These are phyloP conservation scores for Agrostemma githago DNA, from an alignment of 148 eudicot genomes.

Conservation along the genomic window DNA sequence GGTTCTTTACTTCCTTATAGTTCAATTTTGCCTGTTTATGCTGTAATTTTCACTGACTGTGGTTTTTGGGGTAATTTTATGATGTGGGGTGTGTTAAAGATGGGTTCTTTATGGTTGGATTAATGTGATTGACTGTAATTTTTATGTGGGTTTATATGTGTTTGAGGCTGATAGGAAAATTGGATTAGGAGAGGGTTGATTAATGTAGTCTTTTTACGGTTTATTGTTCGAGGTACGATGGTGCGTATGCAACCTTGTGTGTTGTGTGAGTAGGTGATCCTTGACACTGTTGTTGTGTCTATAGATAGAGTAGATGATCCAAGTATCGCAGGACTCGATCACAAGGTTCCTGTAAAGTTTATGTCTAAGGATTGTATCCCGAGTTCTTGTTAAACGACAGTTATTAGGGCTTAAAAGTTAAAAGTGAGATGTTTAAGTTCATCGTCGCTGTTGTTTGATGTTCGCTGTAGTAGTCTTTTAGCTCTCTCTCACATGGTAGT, in stretches of 20 bases:
- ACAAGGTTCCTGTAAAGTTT: neutral
- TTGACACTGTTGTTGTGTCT: neutral
- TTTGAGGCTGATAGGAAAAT: neutral
- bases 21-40: neutral
- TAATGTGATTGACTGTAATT: neutral
- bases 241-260: too few species aligned
- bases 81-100: neutral
- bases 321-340: neutral
- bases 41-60: neutral
- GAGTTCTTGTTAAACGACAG: neutral
- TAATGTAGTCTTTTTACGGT: neutral
- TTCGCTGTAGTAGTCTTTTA: neutral
- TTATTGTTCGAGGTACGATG: slow-evolving; percentile 4
- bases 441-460: neutral
- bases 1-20: neutral
- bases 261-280: slow-evolving; percentile 2
- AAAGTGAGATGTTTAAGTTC: neutral
- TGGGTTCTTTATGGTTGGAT: neutral
- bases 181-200: neutral
- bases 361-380: neutral
- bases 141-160: neutral
- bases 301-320: neutral
- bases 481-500: neutral
- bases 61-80: neutral
- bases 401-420: neutral